Conservation (phyloP, 371 early-diverging fungal genomes). For the Cokeromyces recurvatus region DNA sequence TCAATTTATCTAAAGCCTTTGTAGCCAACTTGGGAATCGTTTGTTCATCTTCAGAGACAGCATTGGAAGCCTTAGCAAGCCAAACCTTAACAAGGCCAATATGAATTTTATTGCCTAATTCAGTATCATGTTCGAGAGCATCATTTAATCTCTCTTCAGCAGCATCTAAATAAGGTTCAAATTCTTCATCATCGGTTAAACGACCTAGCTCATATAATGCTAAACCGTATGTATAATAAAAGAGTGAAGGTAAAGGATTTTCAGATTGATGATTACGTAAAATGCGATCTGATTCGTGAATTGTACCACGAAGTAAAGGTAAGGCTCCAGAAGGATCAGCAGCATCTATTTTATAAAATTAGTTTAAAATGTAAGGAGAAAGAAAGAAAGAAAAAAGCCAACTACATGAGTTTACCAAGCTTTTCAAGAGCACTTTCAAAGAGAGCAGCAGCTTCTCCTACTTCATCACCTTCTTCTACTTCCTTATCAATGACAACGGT, state of each 20-base stretch:
- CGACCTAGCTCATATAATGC: slow-evolving; percentile 53
- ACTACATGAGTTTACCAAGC: slow-evolving; percentile 25
- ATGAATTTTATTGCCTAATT: slow-evolving; percentile 19
- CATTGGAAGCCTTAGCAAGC: slow-evolving; percentile 36
- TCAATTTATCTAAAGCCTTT: slow-evolving; percentile 20
- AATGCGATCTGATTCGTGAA: slow-evolving; percentile 62
- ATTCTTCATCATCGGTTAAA: slow-evolving; percentile 39
- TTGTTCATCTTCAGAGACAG: slow-evolving; percentile 13
- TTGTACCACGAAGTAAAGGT: slow-evolving; percentile 49
- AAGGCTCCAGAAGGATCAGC: slow-evolving; percentile 26
- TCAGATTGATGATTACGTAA: slow-evolving; percentile 44
- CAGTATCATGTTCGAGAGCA: slow-evolving; percentile 6
- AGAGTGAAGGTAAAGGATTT: slow-evolving; percentile 34
- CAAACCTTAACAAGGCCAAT: slow-evolving; percentile 34
- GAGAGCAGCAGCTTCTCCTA: slow-evolving; percentile 43
- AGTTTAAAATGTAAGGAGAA: too few relatives aligned
- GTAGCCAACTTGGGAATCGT: slow-evolving; percentile 23
- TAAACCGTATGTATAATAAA: slow-evolving; percentile 54
- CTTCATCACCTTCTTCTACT: slow-evolving; percentile 50
- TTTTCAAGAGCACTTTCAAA: slow-evolving; percentile 42
- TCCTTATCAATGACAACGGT: slow-evolving; percentile 45
- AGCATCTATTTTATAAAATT: slow-evolving; percentile 13
- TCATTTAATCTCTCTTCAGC: slow-evolving; percentile 40
- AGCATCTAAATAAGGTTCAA: slow-evolving; percentile 38
- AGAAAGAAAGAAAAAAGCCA: background rate